Base-by-base conservation (phyloP, 2,329 filamentous ascomycete species). In the Xylaria multiplex region DNA sequence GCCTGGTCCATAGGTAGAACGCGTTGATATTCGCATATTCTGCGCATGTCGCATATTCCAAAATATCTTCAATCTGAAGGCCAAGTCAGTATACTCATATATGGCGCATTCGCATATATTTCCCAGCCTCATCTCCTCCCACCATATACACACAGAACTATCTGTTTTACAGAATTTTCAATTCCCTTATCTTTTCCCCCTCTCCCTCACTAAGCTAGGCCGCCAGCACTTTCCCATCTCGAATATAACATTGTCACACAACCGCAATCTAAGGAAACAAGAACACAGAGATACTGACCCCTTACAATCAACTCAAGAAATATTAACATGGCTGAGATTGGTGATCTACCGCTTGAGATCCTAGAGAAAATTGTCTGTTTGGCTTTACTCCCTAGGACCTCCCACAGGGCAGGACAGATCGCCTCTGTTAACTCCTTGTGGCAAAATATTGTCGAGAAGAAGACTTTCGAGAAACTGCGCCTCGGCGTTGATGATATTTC, bases 371-470 rank as follows among this genome's bases (percentile, higher is more conserved):
- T 67, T 57, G 48, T 65, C 61, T n/a, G 11, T 19, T 19, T 16
- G 46, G 48, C 53, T 46, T 1, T 67, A 57, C 35, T 56, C 35
- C 24, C 40, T 30, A 6, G 48, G 48, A 22, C n/a, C 56, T 45
- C 57, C n/a, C 8, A 22, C 22, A 19, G 9, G 37, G 24, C 19
- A 6, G 57, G 40, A 8, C 32, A 45, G 48, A 19, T 67, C 19
- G 65, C 57, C 53, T 27, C 58, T 46, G 58, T 67, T 42, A 55
- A 65, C 35, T 24, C 32, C 19, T 6, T 48, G 9, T 67, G 57
- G 58, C 65, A 67, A 35, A 45, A 19, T 3, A 62, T 67, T 14
- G 43, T 65, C 8, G 65, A 67, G 43, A 59, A 37, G 19, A 49
- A 19, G 9, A 62, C 19, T 2, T 65, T 67, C 54, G 22, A 65